These are phyloP conservation scores for Saccharomycopsis sp. DNA, from an alignment of 805 yeast species.

Conservation along the genomic window DNA sequence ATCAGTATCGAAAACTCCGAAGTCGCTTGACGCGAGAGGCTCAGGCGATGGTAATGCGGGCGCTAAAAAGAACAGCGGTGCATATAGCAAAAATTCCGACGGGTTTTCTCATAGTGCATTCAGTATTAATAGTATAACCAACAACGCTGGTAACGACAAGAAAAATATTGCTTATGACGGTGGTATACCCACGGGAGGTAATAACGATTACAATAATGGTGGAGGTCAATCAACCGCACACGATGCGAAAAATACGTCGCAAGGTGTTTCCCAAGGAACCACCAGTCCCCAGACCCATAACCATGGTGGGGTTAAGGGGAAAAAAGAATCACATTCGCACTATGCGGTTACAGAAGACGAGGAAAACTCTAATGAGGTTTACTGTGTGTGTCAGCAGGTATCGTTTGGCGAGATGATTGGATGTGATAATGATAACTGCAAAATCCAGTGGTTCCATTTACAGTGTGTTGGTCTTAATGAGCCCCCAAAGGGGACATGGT, in stretches of 20 bases:
- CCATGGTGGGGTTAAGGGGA: neutral
- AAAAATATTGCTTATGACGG: no score
- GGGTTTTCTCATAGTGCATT: neutral
- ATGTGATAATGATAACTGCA: slow-evolving; percentile 89
- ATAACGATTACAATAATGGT: no score
- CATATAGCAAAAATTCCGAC: no score
- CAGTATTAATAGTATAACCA: neutral
- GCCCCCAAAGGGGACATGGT: slow-evolving; percentile 94
- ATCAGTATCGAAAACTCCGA: neutral
- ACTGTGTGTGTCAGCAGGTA: slow-evolving; percentile 91
- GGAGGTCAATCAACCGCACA: neutral
- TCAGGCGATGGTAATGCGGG: slow-evolving; percentile 22
- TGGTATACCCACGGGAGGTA: neutral
- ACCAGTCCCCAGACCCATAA: neutral
- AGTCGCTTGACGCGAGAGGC: slow-evolving; percentile 6
- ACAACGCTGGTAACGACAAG: neutral
- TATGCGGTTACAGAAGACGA: slow-evolving; percentile 11
- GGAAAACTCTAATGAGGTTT: slow-evolving; percentile 17
- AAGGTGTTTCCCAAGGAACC: neutral
- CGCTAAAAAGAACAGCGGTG: slow-evolving; percentile 10
- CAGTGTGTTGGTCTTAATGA: slow-evolving; percentile 83
- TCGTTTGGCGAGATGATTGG: slow-evolving; percentile 99
- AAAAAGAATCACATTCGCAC: slow-evolving; percentile 66
- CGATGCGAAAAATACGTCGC: neutral
- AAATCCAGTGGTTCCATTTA: slow-evolving; percentile 49